Conservation (phyloP, 2,329 filamentous ascomycete genomes). For the Alternaria rosae region DNA sequence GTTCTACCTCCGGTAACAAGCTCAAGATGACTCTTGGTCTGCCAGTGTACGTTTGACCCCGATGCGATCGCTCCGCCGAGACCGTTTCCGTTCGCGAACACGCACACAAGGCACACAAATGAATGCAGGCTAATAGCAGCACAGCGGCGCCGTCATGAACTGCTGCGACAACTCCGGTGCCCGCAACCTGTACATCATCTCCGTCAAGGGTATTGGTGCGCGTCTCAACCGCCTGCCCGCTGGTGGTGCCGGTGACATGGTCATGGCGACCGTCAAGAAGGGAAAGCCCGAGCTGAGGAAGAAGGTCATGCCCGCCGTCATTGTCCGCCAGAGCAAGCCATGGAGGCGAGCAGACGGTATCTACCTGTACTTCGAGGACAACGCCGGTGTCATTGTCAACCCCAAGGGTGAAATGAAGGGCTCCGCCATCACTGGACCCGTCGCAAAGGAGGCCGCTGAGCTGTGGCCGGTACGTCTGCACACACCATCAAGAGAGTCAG, state of each 20-base stretch:
- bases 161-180: constrained; percentile 99
- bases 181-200: constrained; percentile 99
- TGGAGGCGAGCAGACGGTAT: constrained; percentile 99
- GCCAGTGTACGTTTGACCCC: constrained; percentile 81
- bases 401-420: constrained; percentile 99
- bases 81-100: constrained; percentile 4
- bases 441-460: constrained; percentile 99
- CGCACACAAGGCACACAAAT: constrained; percentile 14
- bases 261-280: constrained; percentile 99
- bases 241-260: constrained; percentile 99
- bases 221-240: constrained; percentile 97
- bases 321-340: constrained; percentile 98
- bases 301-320: constrained; percentile 99
- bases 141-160: constrained; percentile 99
- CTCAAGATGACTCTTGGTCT: constrained; percentile 99
- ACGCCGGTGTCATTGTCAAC: constrained; percentile 99
- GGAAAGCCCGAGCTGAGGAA: constrained; percentile 99
- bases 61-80: constrained; percentile 24
- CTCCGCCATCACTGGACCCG: constrained; percentile 97
- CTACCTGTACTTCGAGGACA: constrained; percentile 99
- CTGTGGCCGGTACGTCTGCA: constrained; percentile 86
- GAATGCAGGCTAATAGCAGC: constrained; percentile 38
- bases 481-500: not conserved
- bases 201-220: constrained; percentile 98
- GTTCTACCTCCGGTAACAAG: constrained; percentile 99